Evolutionary conservation across 2,329 filamentous ascomycete genomes (phyloP), one percentile per base, ranked within the genome.

Genomic region (Magnaporthiopsis incrustans): DNA sequence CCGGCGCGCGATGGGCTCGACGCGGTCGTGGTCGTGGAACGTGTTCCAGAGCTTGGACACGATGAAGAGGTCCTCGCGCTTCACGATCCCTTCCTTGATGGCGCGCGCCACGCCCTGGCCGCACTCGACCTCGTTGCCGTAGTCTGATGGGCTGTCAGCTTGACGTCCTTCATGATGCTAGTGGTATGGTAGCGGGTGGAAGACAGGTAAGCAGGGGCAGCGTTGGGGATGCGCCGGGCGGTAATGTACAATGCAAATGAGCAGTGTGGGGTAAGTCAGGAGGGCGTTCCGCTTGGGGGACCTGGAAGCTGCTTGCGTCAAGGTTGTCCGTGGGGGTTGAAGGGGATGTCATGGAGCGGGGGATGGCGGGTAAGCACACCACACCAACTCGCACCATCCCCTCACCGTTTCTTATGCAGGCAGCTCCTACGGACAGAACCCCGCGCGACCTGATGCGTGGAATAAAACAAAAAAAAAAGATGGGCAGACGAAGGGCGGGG

Each of bases 11-110:
- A 95, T 92, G 65, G 87, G 87, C 77, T 89, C 86, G 67, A 94
- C 90, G 70, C 84, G 83, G 70, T 94, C 88, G 70, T 82, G 82
- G 72, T 94, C 89, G 81, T 96, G 91, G 85, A 92, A 96, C 69
- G 88, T 88, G 81, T 94, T 92, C 92, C 92, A 96, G 65, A 97
- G 88, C 82, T 96, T 97, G 77, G 89, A 92, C 68, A 93, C 90
- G 73, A 97, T 87, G 85, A 96, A 96, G 74, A 96, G 89, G 30
- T 97, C 91, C 77, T 90, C 86, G 66, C 91, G 89, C 81, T 88
- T 92, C 70, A 93, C 90, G 65, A 94, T 76, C 58, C 90, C 89
- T 12, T 95, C 91, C 73, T 89, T 84, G 77, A 95, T 91, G 71
- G 91, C 91, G 69, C 89, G 89, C 66, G 87, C 85, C 60, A 94